Evolutionary conservation across 192 early-diverging fungal genomes (phyloP).

Genomic region (Geosiphon pyriformis): DNA sequence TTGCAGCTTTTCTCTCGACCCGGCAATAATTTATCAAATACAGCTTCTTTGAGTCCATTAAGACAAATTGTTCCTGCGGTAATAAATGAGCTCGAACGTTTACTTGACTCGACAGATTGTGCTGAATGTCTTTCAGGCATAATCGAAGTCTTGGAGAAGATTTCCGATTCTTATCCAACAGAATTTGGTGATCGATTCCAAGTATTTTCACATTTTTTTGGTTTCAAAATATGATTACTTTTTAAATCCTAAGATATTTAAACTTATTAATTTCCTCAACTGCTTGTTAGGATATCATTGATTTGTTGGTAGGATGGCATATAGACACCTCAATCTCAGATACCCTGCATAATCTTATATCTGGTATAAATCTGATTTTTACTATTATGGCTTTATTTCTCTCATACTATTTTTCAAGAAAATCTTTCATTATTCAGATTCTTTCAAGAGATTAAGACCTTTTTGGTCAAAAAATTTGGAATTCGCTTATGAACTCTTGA

Average conservation of each 20-base stretch:
- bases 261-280: background rate
- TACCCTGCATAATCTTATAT: constrained; percentile 36
- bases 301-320: constrained; percentile 67
- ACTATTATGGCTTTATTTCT: too few relatives aligned
- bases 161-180: constrained; percentile 14
- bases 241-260: background rate
- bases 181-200: constrained; percentile 25
- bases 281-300: constrained; percentile 46
- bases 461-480: constrained; percentile 43
- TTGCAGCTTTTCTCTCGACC: background rate
- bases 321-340: constrained; percentile 47
- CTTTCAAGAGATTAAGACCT: constrained; percentile 35
- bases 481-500: constrained; percentile 47
- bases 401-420: background rate
- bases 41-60: background rate
- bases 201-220: background rate
- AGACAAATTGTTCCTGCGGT: constrained; percentile 7
- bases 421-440: constrained; percentile 30
- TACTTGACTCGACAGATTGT: constrained; percentile 22
- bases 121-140: constrained; percentile 18
- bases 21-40: background rate
- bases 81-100: constrained; percentile 13
- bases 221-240: background rate
- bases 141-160: constrained; percentile 19
- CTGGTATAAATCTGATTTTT: constrained; percentile 32